phyloP scores from a whole-genome alignment of 345 rosid species.

The Acer yangbiense region DNA sequence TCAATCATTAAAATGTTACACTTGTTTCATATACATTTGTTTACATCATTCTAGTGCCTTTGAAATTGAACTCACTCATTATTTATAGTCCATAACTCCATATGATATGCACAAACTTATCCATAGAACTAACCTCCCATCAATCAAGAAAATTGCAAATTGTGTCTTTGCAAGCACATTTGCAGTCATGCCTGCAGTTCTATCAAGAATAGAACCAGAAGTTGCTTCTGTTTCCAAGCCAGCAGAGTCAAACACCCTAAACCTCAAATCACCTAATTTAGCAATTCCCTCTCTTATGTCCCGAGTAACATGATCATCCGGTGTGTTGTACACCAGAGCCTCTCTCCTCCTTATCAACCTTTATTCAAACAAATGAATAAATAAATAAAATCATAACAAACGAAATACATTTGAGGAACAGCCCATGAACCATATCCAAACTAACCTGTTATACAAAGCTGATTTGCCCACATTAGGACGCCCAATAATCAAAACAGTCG shows the following conservation, averaged over 20 bases:
- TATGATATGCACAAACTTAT: constrained; percentile 3
- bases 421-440: constrained; percentile 8
- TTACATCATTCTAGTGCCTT: not conserved
- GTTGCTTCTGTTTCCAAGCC: constrained; percentile 92
- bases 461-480: constrained; percentile 97
- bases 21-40: not conserved
- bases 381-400: not conserved
- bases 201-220: constrained; percentile 82
- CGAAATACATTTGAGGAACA: not conserved
- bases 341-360: constrained; percentile 92
- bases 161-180: constrained; percentile 80
- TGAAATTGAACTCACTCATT: not conserved
- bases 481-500: constrained; percentile 84
- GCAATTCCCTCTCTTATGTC: constrained; percentile 96
- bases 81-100: not conserved
- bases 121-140: constrained; percentile 58
- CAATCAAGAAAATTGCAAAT: constrained; percentile 76
- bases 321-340: constrained; percentile 91
- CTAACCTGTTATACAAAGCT: constrained; percentile 86
- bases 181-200: constrained; percentile 86
- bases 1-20: not conserved
- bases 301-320: constrained; percentile 91
- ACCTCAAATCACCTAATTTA: constrained; percentile 79
- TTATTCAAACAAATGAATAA: constrained; percentile 5
- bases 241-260: constrained; percentile 89